phyloP scores from a whole-genome alignment of 2,329 filamentous ascomycete species.

The Teratosphaeria destructans region DNA sequence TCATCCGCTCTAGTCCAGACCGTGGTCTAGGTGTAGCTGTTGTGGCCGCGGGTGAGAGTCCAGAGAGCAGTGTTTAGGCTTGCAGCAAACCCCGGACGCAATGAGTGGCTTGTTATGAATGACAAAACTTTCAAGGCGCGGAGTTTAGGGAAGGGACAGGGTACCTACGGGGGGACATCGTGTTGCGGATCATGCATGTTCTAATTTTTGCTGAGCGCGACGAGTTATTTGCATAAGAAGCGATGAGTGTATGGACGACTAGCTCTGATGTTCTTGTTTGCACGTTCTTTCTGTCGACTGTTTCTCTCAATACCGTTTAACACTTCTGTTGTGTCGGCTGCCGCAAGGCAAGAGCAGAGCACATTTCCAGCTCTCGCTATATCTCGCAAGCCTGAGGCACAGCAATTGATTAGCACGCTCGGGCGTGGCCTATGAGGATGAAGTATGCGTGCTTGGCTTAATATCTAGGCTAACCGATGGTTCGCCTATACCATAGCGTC shows the following conservation, averaged over 20 bases:
- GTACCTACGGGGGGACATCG: background rate
- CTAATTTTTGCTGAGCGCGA: background rate
- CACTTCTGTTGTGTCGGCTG: background rate
- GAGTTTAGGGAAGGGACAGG: background rate
- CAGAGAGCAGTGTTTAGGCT: constrained; percentile 50
- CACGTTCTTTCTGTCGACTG: background rate
- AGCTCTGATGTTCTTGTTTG: background rate
- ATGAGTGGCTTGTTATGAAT: background rate
- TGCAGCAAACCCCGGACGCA: background rate
- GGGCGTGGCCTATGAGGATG: background rate
- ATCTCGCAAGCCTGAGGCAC: background rate
- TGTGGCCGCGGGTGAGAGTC: constrained; percentile 72
- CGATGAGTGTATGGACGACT: background rate
- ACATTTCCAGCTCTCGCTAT: background rate
- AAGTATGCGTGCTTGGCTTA: background rate
- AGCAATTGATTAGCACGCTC: background rate
- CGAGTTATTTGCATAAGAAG: background rate
- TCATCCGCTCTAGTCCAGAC: constrained; percentile 87
- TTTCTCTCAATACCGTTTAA: background rate
- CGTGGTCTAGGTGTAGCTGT: constrained; percentile 74
- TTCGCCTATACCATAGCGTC: background rate
- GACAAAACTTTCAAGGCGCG: background rate
- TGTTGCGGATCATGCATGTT: background rate
- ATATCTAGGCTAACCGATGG: background rate
- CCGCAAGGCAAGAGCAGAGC: background rate